Evolutionary conservation across 345 rosid species (phyloP).

Genomic region (Lepidium didymum): DNA sequence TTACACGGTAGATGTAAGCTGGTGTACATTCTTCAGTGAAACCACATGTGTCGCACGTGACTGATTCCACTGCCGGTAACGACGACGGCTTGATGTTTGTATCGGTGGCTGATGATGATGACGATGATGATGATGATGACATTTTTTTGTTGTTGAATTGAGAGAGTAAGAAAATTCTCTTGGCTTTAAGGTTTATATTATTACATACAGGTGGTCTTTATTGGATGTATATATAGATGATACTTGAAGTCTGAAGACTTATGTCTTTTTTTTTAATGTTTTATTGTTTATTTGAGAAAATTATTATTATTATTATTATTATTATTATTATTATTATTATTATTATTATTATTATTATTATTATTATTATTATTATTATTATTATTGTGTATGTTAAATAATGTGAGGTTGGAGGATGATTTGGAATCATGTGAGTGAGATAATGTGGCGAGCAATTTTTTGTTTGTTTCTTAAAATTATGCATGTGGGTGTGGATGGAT

Average conservation of each 20-base stretch:
- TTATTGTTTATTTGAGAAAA: background rate
- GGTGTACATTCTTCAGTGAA: constrained; percentile 62
- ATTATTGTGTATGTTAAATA: constrained; percentile 19
- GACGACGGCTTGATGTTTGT: background rate
- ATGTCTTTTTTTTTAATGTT: background rate
- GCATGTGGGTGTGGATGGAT: constrained; percentile 29
- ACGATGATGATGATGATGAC: constrained; percentile 13
- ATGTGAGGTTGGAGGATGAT: constrained; percentile 28
- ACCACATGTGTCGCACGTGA: constrained; percentile 67
- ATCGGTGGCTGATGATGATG: constrained; percentile 18
- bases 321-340: background rate
- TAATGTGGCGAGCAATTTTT: constrained; percentile 25
- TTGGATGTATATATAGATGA: constrained; percentile 20
- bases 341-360: constrained; percentile 16
- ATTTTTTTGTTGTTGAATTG: background rate
- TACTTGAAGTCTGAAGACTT: background rate
- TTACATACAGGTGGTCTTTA: constrained; percentile 14
- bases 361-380: constrained; percentile 14
- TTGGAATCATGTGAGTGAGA: constrained; percentile 28
- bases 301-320: constrained; percentile 4
- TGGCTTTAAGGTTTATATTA: constrained; percentile 23
- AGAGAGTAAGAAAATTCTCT: background rate
- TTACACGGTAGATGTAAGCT: constrained; percentile 46
- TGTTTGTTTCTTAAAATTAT: constrained; percentile 21
- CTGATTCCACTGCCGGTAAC: constrained; percentile 31